Evolutionary conservation across 306 rosid species (phyloP), one percentile per base, ranked within the genome.

Genomic region (Fragaria nilgerrensis): DNA sequence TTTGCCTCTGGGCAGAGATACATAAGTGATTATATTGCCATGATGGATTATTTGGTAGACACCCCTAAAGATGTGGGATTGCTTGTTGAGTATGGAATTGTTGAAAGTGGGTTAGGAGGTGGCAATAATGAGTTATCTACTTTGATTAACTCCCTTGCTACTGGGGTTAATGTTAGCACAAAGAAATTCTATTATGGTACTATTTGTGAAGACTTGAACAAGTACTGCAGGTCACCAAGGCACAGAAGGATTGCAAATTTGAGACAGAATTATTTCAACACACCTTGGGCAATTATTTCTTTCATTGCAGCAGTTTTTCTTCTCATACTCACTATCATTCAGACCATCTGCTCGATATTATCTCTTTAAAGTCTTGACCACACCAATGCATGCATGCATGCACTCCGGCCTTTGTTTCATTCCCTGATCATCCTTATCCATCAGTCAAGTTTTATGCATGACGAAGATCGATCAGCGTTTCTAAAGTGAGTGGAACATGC

Each of bases 11-110:
- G 0, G 4, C 55, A 73, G n/a, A 2, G 52, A 7, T 44, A 41
- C 47, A 9, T 84, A 2, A 64, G 23, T 37, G 76, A 79, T 50
- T 85, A 85, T 50, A 7, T 67, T 12, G 39, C 13, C 52, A 8
- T 87, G 1, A 32, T 87, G 44, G 62, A 79, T 43, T 29, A 58
- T 59, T 78, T 88, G 9, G 76, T 86, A 41, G 55, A 78, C 1
- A 75, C 70, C 1, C 53, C 56, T 0, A 43, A 23, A 17, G 86
- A 86, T 37, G 74, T 86, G 12, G 82, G 70, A 43, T 56, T 86
- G 69, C 85, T 85, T 4, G 75, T 81, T 8, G 22, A 81, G 27
- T 4, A 63, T 34, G 82, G 78, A 8, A 77, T 85, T 48, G 14
- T 82, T 25, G 77, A 80, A 29, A 72, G 72, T 39, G 1, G n/a